Evolutionary conservation across 2,329 filamentous ascomycete species (phyloP), one percentile per base, ranked within the genome.

Genomic region (Ascosphaera pollenicola): DNA sequence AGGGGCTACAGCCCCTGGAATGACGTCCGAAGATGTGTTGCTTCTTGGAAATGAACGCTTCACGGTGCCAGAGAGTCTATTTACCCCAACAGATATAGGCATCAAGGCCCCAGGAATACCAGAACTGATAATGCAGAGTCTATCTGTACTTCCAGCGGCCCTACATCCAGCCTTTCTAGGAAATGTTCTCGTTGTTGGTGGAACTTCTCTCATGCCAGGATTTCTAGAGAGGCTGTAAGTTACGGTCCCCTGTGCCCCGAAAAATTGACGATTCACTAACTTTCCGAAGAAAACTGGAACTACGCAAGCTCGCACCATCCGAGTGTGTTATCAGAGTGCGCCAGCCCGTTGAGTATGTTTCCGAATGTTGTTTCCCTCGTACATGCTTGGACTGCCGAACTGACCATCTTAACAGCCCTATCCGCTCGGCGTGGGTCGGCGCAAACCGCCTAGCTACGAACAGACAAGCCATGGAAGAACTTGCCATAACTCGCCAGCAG

Each of bases 1-100:
- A 13, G 54, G 62, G n/a, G 54, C 57, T 15, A 56, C 53, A 58
- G n/a, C n/a, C n/a, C 60, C 50, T 54, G 61, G 39, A 50, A 63
- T 59, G 35, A 56, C 56, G 8, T 64, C 66, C 17, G 87, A 95
- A 53, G 85, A 95, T 53, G 66, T 85, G 11, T 60, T 98, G 45
- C 82, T 84, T 0, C 65, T 98, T 8, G 77, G 82, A 3, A 95
- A 94, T 55, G 89, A 98, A 60, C 73, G 87, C 36, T 98, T 98
- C 53, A 65, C 73, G 2, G 78, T 93, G 0, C 87, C 89, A 0
- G 89, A 98, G 54, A 65, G 95, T 4, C 61, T 98, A 2, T 95
- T 98, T 60, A 78, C 70, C 40, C 89, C 89, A 0, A 68, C 69
- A 3, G 87, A 95, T 57, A 75, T 92, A 35, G 85, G 84, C 1